A percentile compares a stretch with the other conserved stretches of the same genome.
These are phyloP conservation scores for Earliella scabrosa DNA, from an alignment of 1,284 basidiomycete species.

Conservation along the genomic window DNA sequence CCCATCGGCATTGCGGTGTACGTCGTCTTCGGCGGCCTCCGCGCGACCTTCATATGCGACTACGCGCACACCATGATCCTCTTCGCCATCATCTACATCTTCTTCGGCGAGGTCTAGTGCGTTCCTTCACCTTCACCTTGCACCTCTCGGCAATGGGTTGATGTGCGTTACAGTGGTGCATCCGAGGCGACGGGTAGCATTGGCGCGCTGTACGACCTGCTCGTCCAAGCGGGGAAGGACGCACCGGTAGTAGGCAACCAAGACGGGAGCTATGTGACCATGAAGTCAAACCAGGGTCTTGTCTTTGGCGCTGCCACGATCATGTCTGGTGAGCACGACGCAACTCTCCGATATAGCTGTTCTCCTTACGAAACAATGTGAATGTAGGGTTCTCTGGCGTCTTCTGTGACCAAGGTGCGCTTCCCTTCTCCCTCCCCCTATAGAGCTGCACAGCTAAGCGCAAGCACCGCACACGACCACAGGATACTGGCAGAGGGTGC, in stretches of 20 bases:
- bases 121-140: constrained; percentile 12
- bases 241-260: constrained; percentile 68
- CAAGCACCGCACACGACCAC: no score
- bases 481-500: constrained; percentile 57
- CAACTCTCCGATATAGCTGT: no score
- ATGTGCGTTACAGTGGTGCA: constrained; percentile 51
- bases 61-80: constrained; percentile 54
- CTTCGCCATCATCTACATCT: constrained; percentile 51
- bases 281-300: constrained; percentile 58
- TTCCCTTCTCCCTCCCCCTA: neutral
- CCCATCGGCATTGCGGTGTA: constrained; percentile 53
- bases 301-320: constrained; percentile 56
- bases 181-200: constrained; percentile 65
- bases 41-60: constrained; percentile 59
- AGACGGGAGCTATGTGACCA: constrained; percentile 73
- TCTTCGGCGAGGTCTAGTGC: constrained; percentile 47
- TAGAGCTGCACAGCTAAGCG: no score
- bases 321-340: constrained; percentile 33
- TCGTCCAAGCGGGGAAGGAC: constrained; percentile 50
- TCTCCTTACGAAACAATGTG: neutral
- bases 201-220: constrained; percentile 59
- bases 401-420: constrained; percentile 52
- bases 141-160: neutral
- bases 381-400: constrained; percentile 47
- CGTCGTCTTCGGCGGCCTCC: constrained; percentile 54